Base-by-base conservation (phyloP, 805 yeast genomes). In the Hyphopichia homilentoma region DNA sequence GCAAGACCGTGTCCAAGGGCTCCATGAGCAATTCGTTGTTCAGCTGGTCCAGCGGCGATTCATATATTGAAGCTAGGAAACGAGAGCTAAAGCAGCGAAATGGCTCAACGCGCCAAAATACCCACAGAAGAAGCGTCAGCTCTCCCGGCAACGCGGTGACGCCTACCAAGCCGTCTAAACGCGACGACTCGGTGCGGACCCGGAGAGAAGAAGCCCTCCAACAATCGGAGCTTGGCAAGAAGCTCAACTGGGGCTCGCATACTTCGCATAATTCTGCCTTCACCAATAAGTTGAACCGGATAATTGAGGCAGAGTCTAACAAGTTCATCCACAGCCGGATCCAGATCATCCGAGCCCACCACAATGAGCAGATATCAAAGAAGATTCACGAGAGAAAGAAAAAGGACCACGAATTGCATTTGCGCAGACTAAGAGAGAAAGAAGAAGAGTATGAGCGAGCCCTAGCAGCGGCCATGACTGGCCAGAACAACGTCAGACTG, bases 21-120 rank as follows among this genome's bases (percentile, higher is more conserved):
- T 9, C 27, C 25, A 27, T 18, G 2, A 52, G 65, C 15, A 64
- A 54, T 38, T 52, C 61, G n/a, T 48, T 66, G 23, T 66, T 66
- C 35, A 50, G 59, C 30, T 66, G 73, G 73, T 61, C 70, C 12
- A 62, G 70, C 1, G 57, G 62, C 19, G 73, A 66, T 29, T 50
- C 55, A 7, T 62, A 63, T 35, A 55, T 66, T 7, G 55, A 52
- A 16, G 52, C 54, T 1, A 45, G 70, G 19, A 57, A 53, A 35
- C 36, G 40, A 19, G 60, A 58, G 28, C 39, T 57, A 14, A 49
- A 40, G 36, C 27, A 24, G 28, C 26, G 26, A 21, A 15, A 21
- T 8, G n/a, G n/a, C n/a, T n/a, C n/a, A n/a, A n/a, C n/a, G n/a
- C n/a, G n/a, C n/a, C 15, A 6, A 6, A 15, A 27, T 14, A 8